These are phyloP conservation scores for Cnidoscolus chayamansa DNA, from an alignment of 441 rosid species.

Conservation along the genomic window DNA sequence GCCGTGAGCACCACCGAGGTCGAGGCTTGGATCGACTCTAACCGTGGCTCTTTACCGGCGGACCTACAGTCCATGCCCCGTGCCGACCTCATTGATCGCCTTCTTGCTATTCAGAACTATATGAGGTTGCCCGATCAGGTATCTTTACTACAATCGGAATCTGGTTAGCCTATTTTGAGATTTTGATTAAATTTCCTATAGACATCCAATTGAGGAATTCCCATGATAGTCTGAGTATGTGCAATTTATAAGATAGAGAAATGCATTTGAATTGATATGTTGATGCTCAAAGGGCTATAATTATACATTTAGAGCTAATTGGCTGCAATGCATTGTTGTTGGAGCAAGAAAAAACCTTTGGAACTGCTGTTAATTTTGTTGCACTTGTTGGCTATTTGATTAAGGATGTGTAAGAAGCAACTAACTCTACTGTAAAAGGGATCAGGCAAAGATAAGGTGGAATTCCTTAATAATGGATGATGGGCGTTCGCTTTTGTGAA, in stretches of 20 bases:
- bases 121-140: conserved; percentile 57
- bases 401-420: neutral
- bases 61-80: conserved; percentile 85
- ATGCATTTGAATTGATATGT: neutral
- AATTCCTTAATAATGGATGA: neutral
- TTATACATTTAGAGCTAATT: neutral
- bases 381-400: neutral
- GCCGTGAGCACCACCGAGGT: conserved; percentile 57
- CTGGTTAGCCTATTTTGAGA: neutral
- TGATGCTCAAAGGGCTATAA: neutral
- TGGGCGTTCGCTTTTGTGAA: neutral
- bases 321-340: neutral
- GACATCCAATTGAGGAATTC: neutral
- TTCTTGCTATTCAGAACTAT: conserved; percentile 75
- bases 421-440: neutral
- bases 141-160: neutral
- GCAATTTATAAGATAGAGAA: neutral
- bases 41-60: conserved; percentile 52
- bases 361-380: neutral
- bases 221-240: neutral
- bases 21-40: conserved; percentile 75
- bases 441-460: neutral
- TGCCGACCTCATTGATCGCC: conserved; percentile 66
- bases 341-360: neutral
- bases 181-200: neutral